Conservation (phyloP, 495 filamentous ascomycete species). For the Hyaloscypha finlandica region DNA sequence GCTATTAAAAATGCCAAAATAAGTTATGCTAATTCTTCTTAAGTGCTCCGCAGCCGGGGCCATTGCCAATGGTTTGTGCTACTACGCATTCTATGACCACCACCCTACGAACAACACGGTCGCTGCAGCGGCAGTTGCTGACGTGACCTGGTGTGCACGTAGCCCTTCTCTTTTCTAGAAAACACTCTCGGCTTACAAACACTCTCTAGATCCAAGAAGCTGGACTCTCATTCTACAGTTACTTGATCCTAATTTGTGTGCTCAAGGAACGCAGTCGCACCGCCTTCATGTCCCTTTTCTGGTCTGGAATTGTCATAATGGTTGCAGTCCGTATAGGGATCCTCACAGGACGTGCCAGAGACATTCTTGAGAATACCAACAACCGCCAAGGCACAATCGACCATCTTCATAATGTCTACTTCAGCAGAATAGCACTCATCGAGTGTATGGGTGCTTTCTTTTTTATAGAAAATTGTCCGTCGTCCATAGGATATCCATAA, state of each 20-base stretch:
- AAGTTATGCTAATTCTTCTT: too few species aligned
- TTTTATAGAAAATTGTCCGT: slow-evolving; percentile 32
- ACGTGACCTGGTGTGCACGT: slow-evolving; percentile 38
- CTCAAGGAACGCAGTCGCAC: slow-evolving; percentile 25
- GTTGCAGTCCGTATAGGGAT: slow-evolving; percentile 32
- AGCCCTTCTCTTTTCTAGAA: background rate
- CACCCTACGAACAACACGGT: slow-evolving; percentile 28
- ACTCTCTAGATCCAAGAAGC: slow-evolving; percentile 40
- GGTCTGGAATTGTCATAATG: slow-evolving; percentile 33
- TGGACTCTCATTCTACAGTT: slow-evolving; percentile 43
- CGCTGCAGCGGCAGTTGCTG: slow-evolving; percentile 37
- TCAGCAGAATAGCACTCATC: slow-evolving; percentile 36
- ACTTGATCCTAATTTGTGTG: slow-evolving; percentile 37
- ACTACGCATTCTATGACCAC: slow-evolving; percentile 37
- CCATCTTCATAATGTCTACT: slow-evolving; percentile 41
- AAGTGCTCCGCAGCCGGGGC: slow-evolving; percentile 31
- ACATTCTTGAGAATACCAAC: slow-evolving; percentile 17
- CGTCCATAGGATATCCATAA: slow-evolving; percentile 18
- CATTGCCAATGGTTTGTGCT: slow-evolving; percentile 36
- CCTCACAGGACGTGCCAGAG: slow-evolving; percentile 28
- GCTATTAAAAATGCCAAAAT: too few species aligned
- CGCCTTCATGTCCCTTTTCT: slow-evolving; percentile 36
- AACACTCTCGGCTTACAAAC: background rate
- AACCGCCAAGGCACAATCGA: slow-evolving; percentile 30
- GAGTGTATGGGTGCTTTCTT: slow-evolving; percentile 37